Percentiles rank a stretch among this genome's conserved stretches.
These are phyloP conservation scores for Lactarius trivialis DNA, from an alignment of 768 basidiomycete species.

Conservation along the genomic window DNA sequence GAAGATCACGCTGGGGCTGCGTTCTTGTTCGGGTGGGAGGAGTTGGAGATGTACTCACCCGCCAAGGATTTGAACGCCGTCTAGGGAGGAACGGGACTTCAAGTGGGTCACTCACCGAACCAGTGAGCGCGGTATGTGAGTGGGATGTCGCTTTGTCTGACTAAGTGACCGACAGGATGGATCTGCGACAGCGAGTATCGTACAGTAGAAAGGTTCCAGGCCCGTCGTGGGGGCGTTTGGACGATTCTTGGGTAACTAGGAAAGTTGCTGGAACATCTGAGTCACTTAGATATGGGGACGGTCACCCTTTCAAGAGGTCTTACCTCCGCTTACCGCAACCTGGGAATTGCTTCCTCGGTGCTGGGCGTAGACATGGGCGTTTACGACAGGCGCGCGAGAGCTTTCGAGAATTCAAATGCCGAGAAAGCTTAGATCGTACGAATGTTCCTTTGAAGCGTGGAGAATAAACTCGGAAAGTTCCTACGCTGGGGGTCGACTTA, in stretches of 20 bases:
- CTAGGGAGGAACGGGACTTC: neutral
- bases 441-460: neutral
- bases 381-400: neutral
- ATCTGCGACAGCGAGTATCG: neutral
- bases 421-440: neutral
- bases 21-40: neutral
- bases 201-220: neutral
- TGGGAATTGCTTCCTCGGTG: neutral
- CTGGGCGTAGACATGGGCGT: neutral
- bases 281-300: neutral
- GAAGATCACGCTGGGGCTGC: neutral
- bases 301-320: neutral
- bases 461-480: neutral
- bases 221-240: neutral
- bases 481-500: neutral
- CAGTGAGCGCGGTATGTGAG: neutral
- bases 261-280: neutral
- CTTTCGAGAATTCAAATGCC: neutral
- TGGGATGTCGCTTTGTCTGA: neutral
- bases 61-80: neutral
- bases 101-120: neutral
- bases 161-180: neutral
- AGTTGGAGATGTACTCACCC: neutral
- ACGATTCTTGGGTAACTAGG: neutral
- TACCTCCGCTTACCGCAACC: neutral